phyloP scores from a whole-genome alignment of 2,329 filamentous ascomycete species.

The Magnaporthales sp. region DNA sequence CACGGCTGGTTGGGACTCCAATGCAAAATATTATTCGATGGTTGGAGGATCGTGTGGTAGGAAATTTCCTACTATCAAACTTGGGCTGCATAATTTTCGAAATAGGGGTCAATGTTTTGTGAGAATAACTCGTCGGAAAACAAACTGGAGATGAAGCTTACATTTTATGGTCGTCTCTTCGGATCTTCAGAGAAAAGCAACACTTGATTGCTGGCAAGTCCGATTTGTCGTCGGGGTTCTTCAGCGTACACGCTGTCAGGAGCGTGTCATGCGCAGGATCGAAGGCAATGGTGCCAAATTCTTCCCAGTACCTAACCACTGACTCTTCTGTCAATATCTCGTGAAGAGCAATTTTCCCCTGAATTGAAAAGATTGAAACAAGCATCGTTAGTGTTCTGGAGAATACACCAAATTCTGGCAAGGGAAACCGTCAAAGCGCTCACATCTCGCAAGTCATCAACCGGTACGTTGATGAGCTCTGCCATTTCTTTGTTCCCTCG shows the following conservation, averaged over 20 bases:
- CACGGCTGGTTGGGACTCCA: background rate
- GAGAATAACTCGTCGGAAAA: background rate
- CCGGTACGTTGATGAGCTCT: constrained; percentile 85
- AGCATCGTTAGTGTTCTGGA: constrained; percentile 2
- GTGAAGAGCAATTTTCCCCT: constrained; percentile 92
- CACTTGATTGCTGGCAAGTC: constrained; percentile 73
- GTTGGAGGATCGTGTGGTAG: constrained; percentile 64
- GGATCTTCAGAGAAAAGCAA: constrained; percentile 96
- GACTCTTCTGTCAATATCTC: constrained; percentile 94
- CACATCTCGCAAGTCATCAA: constrained; percentile 85
- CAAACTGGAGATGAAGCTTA: constrained; percentile 41
- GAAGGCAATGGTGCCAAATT: constrained; percentile 96
- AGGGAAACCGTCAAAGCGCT: constrained; percentile 27
- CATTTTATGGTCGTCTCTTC: constrained; percentile 93
- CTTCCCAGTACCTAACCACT: constrained; percentile 96
- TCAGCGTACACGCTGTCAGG: constrained; percentile 84
- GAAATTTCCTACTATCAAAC: constrained; percentile 94
- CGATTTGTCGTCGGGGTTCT: constrained; percentile 64
- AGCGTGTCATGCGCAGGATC: constrained; percentile 91
- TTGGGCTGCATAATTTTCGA: constrained; percentile 62
- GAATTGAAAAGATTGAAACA: background rate
- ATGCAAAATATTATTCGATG: background rate
- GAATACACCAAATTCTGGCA: background rate
- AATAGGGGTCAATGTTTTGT: constrained; percentile 9
- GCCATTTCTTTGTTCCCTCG: constrained; percentile 98